phyloP scores from a whole-genome alignment of 495 filamentous ascomycete species.

The Trichoderma erinaceum region DNA sequence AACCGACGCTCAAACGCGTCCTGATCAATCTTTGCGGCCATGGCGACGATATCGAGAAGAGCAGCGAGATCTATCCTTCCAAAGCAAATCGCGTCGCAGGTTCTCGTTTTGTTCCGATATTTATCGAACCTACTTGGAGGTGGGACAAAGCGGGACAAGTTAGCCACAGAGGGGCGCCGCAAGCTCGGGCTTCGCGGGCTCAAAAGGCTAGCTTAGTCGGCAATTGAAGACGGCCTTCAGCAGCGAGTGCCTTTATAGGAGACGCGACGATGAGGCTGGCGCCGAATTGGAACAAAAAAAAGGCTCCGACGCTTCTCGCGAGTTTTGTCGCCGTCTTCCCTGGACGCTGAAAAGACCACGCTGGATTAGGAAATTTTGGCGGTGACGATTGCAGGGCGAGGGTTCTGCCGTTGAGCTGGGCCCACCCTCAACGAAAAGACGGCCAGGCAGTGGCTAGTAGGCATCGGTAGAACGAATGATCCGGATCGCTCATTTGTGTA shows the following conservation, averaged over 20 bases:
- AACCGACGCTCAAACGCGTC: neutral
- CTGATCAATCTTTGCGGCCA: neutral
- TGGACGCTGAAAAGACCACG: neutral
- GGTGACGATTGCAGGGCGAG: neutral
- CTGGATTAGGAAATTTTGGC: conserved; percentile 9
- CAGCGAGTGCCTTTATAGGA: neutral
- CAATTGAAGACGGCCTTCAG: neutral
- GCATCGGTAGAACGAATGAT: conserved; percentile 8
- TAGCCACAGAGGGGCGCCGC: conserved; percentile 6
- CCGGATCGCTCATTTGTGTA: neutral
- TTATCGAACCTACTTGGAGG: neutral
- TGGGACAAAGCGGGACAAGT: conserved; percentile 11
- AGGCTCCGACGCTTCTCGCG: neutral
- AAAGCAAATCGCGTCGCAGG: neutral
- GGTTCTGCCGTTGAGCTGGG: conserved; percentile 8
- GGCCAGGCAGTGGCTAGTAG: neutral
- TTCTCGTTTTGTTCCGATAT: neutral
- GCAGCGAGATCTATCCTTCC: neutral
- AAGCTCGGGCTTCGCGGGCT: neutral
- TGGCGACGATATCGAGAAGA: neutral
- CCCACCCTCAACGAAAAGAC: conserved; percentile 3
- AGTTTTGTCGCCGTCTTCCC: neutral
- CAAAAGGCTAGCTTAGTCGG: neutral
- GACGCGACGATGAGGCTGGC: neutral
- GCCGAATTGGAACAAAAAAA: neutral